Base-by-base conservation (phyloP, 1,284 basidiomycete genomes). In the Cystobasidium slooffiae region DNA sequence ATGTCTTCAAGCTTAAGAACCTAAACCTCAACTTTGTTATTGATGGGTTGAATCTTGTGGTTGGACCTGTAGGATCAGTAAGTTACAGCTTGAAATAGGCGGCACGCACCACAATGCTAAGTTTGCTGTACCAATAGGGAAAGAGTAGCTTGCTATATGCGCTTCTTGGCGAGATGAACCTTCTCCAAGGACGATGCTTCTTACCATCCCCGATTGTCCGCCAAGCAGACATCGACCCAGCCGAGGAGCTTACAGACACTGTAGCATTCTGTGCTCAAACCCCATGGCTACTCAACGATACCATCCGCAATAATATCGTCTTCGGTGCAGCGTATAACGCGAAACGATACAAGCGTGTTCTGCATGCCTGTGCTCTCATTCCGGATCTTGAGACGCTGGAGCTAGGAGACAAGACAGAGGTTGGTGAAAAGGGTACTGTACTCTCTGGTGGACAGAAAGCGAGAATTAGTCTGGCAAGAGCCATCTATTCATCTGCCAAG, bases 221-320 rank as follows among this genome's bases (percentile, higher is more conserved):
- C 39, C 77, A 80, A 5, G 75, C 78, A 3, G 78, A 77, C 16
- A 75, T 79, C 22, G 84, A 85, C 73, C 84, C 81, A 1, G 84
- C 86, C 24, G 83, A 88, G 31, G 89, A 90, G 0, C 82, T 90
- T 46, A 87, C 87, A 78, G 89, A 93, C 78, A 85, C 88, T 9
- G 88, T 94, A 43, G 92, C 93, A 0, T 96, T 94, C 89, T 91
- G 89, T 55, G 88, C 92, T 0, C 94, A 97, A 82, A 87, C 88
- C 0, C 89, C 94, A 0, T 97, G 92, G 93, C 84, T 97, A 44
- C 85, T 88, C 64, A 87, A 85, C 24, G 90, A 89, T 6, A 91
- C 91, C 2, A 90, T 93, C 70, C 86, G 88, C 20, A 90, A 92
- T 61, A 93, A 93, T 79, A 90, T 93, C 77, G 83, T 93, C 4